Evolutionary conservation across 208 protist genomes (phyloP).

Genomic region (Leishmania arabica): DNA sequence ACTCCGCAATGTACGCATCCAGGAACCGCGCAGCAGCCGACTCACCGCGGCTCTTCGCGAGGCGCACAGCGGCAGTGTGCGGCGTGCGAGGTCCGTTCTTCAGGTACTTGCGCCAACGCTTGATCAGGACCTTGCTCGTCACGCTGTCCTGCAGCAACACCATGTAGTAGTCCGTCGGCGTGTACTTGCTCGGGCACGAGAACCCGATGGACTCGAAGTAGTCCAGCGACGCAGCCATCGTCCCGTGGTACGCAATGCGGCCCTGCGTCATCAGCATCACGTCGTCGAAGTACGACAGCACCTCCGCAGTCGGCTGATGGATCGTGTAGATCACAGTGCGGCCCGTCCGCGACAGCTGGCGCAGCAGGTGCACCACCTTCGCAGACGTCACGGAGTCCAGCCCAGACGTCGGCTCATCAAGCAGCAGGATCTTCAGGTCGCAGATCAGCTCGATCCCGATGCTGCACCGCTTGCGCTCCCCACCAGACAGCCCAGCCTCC

Average conservation of each 20-base stretch:
- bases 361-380: slow-evolving; percentile 79
- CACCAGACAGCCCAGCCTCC: slow-evolving; percentile 72
- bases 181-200: slow-evolving; percentile 65
- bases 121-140: slow-evolving; percentile 53
- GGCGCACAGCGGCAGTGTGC: slow-evolving; percentile 53
- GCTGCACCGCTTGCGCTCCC: slow-evolving; percentile 89
- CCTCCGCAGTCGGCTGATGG: slow-evolving; percentile 93
- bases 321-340: slow-evolving; percentile 94
- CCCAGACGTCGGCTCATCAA: slow-evolving; percentile 92
- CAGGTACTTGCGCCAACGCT: slow-evolving; percentile 68
- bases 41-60: slow-evolving; percentile 36
- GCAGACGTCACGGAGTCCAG: slow-evolving; percentile 89
- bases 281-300: slow-evolving; percentile 92
- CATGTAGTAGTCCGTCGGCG: slow-evolving; percentile 92
- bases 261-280: slow-evolving; percentile 89
- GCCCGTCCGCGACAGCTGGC: slow-evolving; percentile 66
- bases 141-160: slow-evolving; percentile 69
- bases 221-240: slow-evolving; percentile 50
- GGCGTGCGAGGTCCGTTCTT: slow-evolving; percentile 51
- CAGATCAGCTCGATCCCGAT: slow-evolving; percentile 91
- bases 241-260: slow-evolving; percentile 82
- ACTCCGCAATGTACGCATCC: slow-evolving; percentile 49
- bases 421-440: slow-evolving; percentile 82
- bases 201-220: slow-evolving; percentile 89
- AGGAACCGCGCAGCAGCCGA: slow-evolving; percentile 51